phyloP scores from a whole-genome alignment of 192 early-diverging fungal genomes.

The Coemansia sp. region DNA sequence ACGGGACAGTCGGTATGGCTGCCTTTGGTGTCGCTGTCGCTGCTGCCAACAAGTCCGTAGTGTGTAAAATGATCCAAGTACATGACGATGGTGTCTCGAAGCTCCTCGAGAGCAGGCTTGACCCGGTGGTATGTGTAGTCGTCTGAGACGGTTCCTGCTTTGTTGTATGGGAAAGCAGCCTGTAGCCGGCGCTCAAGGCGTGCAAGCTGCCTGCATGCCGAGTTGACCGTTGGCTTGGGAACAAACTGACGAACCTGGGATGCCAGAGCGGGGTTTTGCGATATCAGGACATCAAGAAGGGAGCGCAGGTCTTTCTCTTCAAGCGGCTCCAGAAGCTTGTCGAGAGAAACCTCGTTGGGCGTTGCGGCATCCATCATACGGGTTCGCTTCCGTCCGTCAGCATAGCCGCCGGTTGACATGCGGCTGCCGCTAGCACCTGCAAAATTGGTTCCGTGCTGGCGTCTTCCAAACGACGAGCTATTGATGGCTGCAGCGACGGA shows the following conservation, averaged over 20 bases:
- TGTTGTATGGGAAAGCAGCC: constrained; percentile 84
- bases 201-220: constrained; percentile 64
- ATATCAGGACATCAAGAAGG: constrained; percentile 72
- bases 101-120: constrained; percentile 68
- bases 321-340: constrained; percentile 60
- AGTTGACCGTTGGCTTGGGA: constrained; percentile 81
- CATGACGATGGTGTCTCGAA: constrained; percentile 69
- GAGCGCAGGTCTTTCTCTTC: constrained; percentile 71
- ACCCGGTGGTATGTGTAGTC: constrained; percentile 92
- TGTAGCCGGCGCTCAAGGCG: constrained; percentile 69
- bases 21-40: not conserved
- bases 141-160: constrained; percentile 71
- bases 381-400: constrained; percentile 38
- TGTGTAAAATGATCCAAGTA: constrained; percentile 77
- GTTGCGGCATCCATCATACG: constrained; percentile 22
- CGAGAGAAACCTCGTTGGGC: constrained; percentile 42
- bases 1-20: not conserved
- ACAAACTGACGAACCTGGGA: constrained; percentile 69
- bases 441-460: not conserved
- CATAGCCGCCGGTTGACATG: not conserved
- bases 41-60: constrained; percentile 74
- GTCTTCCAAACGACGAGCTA: constrained; percentile 13
- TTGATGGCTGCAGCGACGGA: constrained; percentile 17
- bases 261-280: constrained; percentile 70
- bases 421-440: not conserved